Conservation (phyloP, 169 alveolate genomes). For the Cryptosporidium bovis region DNA sequence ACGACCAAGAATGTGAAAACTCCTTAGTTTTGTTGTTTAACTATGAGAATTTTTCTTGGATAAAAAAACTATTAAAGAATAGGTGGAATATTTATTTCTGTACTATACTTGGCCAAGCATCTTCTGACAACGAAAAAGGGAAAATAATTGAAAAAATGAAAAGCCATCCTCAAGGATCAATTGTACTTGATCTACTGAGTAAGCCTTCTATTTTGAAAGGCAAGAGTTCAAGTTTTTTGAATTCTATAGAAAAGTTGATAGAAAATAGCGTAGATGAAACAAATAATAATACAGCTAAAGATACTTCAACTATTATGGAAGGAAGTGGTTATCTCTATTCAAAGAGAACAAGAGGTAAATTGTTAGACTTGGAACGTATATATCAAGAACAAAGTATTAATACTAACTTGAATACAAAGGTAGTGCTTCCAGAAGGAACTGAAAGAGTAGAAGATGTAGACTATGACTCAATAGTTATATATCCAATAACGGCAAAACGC, state of each 20-base stretch:
- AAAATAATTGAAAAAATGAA: conserved; percentile 82
- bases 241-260: conserved; percentile 49
- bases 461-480: conserved; percentile 84
- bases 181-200: conserved; percentile 40
- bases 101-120: conserved; percentile 93
- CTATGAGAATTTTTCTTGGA: conserved; percentile 93
- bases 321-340: neutral
- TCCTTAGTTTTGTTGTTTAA: conserved; percentile 87
- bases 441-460: conserved; percentile 88
- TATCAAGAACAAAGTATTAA: conserved; percentile 89
- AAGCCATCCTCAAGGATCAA: conserved; percentile 77
- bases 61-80: conserved; percentile 86
- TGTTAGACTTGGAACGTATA: conserved; percentile 87
- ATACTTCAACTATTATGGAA: neutral
- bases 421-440: conserved; percentile 93
- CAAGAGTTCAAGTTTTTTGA: conserved; percentile 28
- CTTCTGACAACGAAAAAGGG: conserved; percentile 90
- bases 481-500: conserved; percentile 81
- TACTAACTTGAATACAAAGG: conserved; percentile 89
- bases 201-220: conserved; percentile 29
- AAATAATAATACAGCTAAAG: neutral
- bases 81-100: conserved; percentile 92
- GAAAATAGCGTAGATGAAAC: conserved; percentile 9
- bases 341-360: conserved; percentile 51
- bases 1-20: conserved; percentile 95